Base-by-base conservation (phyloP, 352 stramenopile genomes). In the Phytophthora pisi region DNA sequence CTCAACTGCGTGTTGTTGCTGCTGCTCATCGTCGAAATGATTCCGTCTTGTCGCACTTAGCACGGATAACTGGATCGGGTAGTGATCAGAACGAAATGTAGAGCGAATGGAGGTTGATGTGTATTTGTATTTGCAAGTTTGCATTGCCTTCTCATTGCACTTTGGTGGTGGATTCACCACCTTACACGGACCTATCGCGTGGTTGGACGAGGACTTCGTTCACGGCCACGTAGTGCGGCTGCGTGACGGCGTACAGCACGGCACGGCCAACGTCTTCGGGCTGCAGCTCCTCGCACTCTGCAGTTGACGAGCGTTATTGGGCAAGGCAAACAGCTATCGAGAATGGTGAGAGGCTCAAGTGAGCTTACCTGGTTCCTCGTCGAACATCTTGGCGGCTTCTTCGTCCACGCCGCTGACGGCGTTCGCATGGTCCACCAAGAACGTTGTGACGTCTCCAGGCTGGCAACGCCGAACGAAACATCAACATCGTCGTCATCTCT, bases 201-300 rank as follows among this genome's bases (percentile, higher is more conserved):
- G 90, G 85, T 64, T 97, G 87, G 40, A 97, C 88, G 28, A 97
- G 78, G 23, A 97, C 74, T 62, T 93, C 88, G 70, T 97, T 97
- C 46, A 97, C 84, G n/a, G 88, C 85, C 16, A 96, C 86, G 73
- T 96, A 89, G 18, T 75, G 45, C 10, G 91, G 90, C 47, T 93
- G 86, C 9, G 81, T 90, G 51, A 97, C 77, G 5, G 89, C 87
- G 63, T 93, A 97, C 28, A 97, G 52, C 18, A 97, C 90, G 4
- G 90, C 89, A 50, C 87, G 78, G 6, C 81, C 90, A 31, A 97
- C 74, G 65, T 97, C 88, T 57, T 86, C 53, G 6, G 87, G 72
- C 72, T 96, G 80, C 36, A 97, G 74, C 51, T 96, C 72, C 49
- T 92, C 71, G 50, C 92, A 84, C 18, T 85, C 78, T 87, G 52